phyloP scores from a whole-genome alignment of 345 rosid species.

The Pugionium cornutum region DNA sequence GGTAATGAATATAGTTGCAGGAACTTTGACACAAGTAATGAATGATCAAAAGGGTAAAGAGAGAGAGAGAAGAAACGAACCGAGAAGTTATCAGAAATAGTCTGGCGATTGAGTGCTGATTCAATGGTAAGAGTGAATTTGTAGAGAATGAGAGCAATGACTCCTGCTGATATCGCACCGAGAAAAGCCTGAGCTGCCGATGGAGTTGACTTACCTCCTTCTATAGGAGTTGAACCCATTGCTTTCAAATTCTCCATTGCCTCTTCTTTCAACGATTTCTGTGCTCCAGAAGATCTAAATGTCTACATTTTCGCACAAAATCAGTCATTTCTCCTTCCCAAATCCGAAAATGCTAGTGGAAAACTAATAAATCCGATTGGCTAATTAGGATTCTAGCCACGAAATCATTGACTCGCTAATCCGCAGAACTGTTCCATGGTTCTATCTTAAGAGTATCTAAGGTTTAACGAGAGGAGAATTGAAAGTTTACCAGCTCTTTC shows the following conservation, averaged over 20 bases:
- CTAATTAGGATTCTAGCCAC: not conserved
- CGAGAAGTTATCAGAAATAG: conserved; percentile 69
- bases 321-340: not conserved
- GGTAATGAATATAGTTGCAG: not conserved
- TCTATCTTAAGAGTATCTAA: not conserved
- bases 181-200: conserved; percentile 77
- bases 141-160: conserved; percentile 81
- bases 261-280: conserved; percentile 75
- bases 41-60: not conserved
- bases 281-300: conserved; percentile 68
- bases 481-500: conserved; percentile 60
- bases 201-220: conserved; percentile 55
- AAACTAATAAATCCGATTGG: not conserved
- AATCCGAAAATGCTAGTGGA: not conserved
- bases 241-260: conserved; percentile 75
- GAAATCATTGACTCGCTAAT: not conserved
- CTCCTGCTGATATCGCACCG: conserved; percentile 75
- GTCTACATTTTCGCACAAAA: conserved; percentile 45
- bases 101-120: conserved; percentile 73
- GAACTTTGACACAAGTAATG: conserved; percentile 11
- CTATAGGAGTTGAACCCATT: conserved; percentile 56
- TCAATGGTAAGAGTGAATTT: conserved; percentile 81
- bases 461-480: not conserved
- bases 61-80: conserved; percentile 43
- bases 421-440: not conserved